A percentile compares a stretch with the other conserved stretches of the same genome.
These are phyloP conservation scores for Ustilago bromivora DNA, from an alignment of 1,284 basidiomycete genomes.

Conservation along the genomic window DNA sequence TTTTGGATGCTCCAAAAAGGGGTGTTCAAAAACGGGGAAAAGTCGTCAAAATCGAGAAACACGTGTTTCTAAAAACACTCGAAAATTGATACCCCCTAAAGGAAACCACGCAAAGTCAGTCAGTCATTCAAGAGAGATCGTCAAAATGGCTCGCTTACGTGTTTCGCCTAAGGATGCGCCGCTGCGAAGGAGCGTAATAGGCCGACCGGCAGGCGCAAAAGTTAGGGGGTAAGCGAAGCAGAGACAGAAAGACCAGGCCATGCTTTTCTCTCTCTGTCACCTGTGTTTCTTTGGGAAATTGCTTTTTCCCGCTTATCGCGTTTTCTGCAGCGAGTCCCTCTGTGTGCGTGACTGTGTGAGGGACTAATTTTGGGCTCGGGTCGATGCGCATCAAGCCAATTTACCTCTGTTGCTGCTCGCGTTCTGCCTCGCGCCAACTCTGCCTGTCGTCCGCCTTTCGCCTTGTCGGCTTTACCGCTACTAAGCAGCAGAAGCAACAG, in stretches of 20 bases:
- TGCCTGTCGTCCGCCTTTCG: neutral
- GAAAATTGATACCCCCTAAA: no score
- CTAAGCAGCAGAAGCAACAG: neutral
- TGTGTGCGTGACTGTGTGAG: no score
- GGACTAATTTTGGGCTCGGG: neutral
- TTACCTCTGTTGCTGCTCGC: conserved; percentile 1
- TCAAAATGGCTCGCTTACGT: conserved; percentile 1
- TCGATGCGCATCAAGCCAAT: conserved; percentile 6
- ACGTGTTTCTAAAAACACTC: neutral
- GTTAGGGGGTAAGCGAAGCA: neutral
- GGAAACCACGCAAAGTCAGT: neutral
- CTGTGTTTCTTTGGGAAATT: neutral
- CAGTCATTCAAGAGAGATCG: neutral
- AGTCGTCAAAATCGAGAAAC: no score
- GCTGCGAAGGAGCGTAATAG: conserved; percentile 3
- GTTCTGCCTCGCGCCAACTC: no score
- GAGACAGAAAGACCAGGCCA: neutral
- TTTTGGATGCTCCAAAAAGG: no score
- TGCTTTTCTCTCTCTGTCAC: no score
- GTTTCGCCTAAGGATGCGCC: conserved; percentile 7
- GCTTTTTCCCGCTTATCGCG: neutral
- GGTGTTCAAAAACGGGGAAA: no score
- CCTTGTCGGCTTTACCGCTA: neutral
- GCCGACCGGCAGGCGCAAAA: conserved; percentile 3
- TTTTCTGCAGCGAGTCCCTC: neutral